phyloP scores from a whole-genome alignment of 352 stramenopile genomes.

The Blastocystis sp. region DNA sequence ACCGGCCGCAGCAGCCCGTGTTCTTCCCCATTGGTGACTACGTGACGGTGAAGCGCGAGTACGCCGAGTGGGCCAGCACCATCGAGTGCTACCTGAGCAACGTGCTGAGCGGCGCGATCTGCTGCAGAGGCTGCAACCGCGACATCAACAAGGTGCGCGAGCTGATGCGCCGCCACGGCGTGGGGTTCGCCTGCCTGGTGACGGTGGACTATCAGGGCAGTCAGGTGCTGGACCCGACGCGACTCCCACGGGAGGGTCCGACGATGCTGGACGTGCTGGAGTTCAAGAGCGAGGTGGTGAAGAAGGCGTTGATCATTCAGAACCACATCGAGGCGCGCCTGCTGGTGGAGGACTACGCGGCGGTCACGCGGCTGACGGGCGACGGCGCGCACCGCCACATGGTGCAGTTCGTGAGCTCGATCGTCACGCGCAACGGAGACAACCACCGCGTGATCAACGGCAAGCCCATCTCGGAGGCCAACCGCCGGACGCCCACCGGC shows the following conservation, averaged over 20 bases:
- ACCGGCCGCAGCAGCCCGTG: background rate
- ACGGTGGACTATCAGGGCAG: background rate
- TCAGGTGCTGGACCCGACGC: background rate
- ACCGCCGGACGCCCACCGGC: background rate
- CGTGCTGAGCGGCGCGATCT: background rate
- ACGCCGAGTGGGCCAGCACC: background rate
- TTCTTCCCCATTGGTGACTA: conserved; percentile 6
- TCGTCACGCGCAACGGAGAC: background rate
- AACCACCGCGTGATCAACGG: background rate
- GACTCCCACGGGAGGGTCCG: background rate
- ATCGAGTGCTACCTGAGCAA: conserved; percentile 15
- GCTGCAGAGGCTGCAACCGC: background rate
- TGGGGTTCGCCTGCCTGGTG: background rate
- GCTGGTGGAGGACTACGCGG: background rate
- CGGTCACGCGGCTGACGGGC: background rate
- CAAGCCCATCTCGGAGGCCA: background rate
- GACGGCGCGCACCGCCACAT: background rate
- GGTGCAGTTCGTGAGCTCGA: background rate
- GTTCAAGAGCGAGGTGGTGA: conserved; percentile 27
- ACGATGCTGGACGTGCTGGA: conserved; percentile 32
- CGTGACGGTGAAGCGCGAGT: background rate
- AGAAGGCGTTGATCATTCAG: conserved; percentile 28
- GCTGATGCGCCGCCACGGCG: background rate
- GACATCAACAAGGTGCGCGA: background rate
- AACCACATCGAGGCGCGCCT: background rate